Evolutionary conservation across 768 basidiomycete species (phyloP).

Genomic region (Nidularia pulvinata): DNA sequence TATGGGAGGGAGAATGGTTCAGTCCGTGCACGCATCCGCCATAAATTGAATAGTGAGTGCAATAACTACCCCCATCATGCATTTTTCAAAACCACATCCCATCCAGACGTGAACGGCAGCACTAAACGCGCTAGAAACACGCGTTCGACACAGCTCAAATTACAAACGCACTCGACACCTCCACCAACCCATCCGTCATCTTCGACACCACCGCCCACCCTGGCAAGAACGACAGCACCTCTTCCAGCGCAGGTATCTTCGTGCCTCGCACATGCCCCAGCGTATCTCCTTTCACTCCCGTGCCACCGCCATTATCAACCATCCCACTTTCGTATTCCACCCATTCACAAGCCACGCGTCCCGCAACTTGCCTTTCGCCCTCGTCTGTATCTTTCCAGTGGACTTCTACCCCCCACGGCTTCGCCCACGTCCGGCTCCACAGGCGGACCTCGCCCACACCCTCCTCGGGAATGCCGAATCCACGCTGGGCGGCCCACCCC

Average conservation of each 20-base stretch:
- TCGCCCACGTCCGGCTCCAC: constrained; percentile 63
- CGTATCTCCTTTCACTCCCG: constrained; percentile 10
- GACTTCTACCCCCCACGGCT: constrained; percentile 50
- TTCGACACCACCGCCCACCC: no score
- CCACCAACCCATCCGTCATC: no score
- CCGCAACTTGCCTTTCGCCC: constrained; percentile 19
- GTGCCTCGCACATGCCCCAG: constrained; percentile 8
- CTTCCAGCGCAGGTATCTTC: constrained; percentile 71
- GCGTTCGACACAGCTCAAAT: no score
- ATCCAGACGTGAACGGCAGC: constrained; percentile 60
- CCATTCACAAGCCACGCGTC: constrained; percentile 63
- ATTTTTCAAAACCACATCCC: constrained; percentile 62
- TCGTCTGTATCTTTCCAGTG: constrained; percentile 35
- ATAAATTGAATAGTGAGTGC: no score
- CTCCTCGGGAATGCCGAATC: constrained; percentile 29
- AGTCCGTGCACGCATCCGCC: no score
- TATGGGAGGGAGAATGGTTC: no score
- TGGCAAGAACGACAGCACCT: no score
- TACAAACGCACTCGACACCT: no score
- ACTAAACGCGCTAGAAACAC: no score
- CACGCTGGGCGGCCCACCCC: constrained; percentile 37
- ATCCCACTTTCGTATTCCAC: constrained; percentile 64
- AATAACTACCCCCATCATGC: no score
- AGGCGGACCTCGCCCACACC: constrained; percentile 40
- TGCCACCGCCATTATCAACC: constrained; percentile 35